Percentiles rank a stretch among this genome's conserved stretches.
phyloP scores from a whole-genome alignment of 108 stramenopile genomes.

The Cyclotella kingstonii region DNA sequence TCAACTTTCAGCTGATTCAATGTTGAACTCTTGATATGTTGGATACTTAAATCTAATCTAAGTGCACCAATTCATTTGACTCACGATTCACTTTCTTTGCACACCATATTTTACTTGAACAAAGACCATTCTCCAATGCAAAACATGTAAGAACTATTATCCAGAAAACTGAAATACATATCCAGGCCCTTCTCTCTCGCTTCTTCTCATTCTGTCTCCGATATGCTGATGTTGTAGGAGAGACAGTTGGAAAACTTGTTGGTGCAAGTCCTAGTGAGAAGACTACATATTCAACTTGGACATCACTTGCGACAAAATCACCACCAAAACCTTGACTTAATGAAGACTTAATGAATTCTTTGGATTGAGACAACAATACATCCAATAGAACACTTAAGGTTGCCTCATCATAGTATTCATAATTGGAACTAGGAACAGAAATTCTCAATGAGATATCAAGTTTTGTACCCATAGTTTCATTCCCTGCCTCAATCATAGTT shows the following conservation, averaged over 20 bases:
- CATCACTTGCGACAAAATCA: neutral
- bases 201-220: neutral
- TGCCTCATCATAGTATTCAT: neutral
- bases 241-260: neutral
- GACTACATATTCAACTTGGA: neutral
- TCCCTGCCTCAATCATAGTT: neutral
- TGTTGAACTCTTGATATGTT: too few species aligned
- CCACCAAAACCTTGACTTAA: neutral
- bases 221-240: neutral
- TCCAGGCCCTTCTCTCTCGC: constrained; percentile 1
- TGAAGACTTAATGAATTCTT: neutral
- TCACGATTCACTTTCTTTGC: neutral
- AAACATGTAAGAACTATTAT: constrained; percentile 9
- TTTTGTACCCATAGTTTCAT: neutral
- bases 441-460: neutral
- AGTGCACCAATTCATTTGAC: neutral
- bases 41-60: neutral
- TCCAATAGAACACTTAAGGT: neutral
- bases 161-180: constrained; percentile 6
- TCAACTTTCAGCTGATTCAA: too few species aligned
- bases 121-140: constrained; percentile 13
- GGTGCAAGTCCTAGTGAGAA: neutral
- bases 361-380: neutral
- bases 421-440: neutral
- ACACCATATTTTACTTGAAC: constrained; percentile 1